phyloP scores from a whole-genome alignment of 306 rosid species.

The Castanea mollissima region DNA sequence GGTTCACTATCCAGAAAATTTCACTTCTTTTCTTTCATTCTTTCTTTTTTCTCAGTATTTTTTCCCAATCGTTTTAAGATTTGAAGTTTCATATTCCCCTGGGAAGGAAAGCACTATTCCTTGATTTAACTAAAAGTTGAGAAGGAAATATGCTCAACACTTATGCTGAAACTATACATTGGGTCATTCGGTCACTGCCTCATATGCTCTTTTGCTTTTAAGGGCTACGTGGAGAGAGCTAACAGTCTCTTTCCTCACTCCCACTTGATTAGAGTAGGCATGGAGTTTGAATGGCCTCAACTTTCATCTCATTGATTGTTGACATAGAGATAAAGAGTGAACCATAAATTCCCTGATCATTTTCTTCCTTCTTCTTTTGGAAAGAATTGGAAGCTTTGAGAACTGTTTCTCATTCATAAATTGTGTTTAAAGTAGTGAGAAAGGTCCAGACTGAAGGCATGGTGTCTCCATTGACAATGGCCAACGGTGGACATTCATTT shows the following conservation, averaged over 20 bases:
- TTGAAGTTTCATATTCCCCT: too few relatives aligned
- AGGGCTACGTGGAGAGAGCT: too few relatives aligned
- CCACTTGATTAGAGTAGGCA: too few relatives aligned
- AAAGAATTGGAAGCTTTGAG: conserved; percentile 20
- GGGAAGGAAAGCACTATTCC: too few relatives aligned
- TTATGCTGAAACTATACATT: too few relatives aligned
- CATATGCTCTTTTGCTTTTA: too few relatives aligned
- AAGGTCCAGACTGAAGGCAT: conserved; percentile 32
- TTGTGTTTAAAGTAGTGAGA: conserved; percentile 32
- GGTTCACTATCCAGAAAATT: conserved; percentile 24
- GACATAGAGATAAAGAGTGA: neutral
- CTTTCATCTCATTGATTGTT: neutral
- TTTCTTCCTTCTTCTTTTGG: neutral
- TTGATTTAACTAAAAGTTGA: too few relatives aligned
- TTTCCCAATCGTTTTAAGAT: conserved; percentile 7
- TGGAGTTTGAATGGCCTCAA: conserved; percentile 13
- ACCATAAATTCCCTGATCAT: neutral
- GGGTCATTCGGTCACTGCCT: too few relatives aligned
- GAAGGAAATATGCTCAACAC: too few relatives aligned
- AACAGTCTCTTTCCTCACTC: too few relatives aligned
- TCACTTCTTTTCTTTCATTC: conserved; percentile 2
- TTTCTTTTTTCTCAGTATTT: neutral
- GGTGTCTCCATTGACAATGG: conserved; percentile 35
- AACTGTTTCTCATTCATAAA: conserved; percentile 12
- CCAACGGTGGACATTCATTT: conserved; percentile 23